Base-by-base conservation (phyloP, 2,329 filamentous ascomycete genomes). In the Karstenula rhodostoma region DNA sequence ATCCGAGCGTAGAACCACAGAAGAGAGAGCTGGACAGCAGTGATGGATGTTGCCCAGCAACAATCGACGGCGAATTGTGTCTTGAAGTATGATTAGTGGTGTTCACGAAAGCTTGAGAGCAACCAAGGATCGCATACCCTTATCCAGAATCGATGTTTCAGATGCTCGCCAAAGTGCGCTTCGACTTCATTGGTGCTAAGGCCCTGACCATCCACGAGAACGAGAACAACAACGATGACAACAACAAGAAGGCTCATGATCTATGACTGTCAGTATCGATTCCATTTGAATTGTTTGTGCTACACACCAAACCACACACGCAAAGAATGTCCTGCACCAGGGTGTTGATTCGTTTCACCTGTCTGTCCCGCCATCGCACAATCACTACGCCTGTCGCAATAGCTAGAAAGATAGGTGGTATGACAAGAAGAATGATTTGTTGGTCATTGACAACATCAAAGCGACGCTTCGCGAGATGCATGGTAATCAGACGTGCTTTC, bases 11-110 rank as follows among this genome's bases (percentile, higher is more conserved):
- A 69, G 58, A 63, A 66, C 46, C 62, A 58, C 22, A 62, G 58
- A 19, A 67, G 63, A 9, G 62, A 64, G 44, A 69, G 56, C 32
- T 69, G 65, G n/a, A 69, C 60, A n/a, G 62, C 61, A 27, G 63
- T 58, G 47, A 69, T 53, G 10, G 67, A 67, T 13, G 64, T 66
- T 33, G 65, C 65, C 67, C 67, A 69, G 58, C 65, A 69, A 22
- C 63, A 62, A 32, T 69, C 65, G 51, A 69, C 57, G 32, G 65
- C 62, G 44, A 69, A 67, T 60, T 69, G 65, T 25, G 64, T 63
- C 65, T 69, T 32, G 56, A 40, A 8, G 25, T 2, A 22, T 12
- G 22, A 40, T 65, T 51, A 64, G 61, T 48, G 17, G 40, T 17
- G 23, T 22, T n/a, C 44, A 23, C n/a, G 13, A 6, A 33, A 22